Percentiles rank a stretch among this genome's conserved stretches.
These are phyloP conservation scores for Microcyclospora tardicrescens DNA, from an alignment of 2,329 filamentous ascomycete genomes.

Conservation along the genomic window DNA sequence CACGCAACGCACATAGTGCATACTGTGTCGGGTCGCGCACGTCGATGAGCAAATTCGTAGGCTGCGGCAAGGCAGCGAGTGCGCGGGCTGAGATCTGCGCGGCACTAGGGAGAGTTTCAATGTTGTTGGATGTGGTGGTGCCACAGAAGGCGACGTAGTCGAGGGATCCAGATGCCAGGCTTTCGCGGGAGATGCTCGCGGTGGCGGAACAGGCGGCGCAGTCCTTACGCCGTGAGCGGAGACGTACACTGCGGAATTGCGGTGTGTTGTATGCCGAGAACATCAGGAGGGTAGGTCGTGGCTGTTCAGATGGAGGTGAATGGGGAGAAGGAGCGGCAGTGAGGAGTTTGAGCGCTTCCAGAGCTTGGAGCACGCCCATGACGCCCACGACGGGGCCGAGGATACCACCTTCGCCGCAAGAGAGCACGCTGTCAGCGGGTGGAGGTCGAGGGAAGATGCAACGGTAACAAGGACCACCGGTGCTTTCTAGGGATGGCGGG, in stretches of 20 bases:
- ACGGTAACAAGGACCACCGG: constrained; percentile 76
- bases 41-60: constrained; percentile 55
- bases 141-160: constrained; percentile 87
- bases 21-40: constrained; percentile 78
- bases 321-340: constrained; percentile 35
- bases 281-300: constrained; percentile 33
- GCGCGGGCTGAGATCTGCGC: constrained; percentile 56
- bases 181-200: constrained; percentile 49
- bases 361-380: constrained; percentile 85
- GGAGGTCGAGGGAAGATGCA: constrained; percentile 86
- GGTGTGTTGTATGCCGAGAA: constrained; percentile 42
- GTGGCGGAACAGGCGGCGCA: constrained; percentile 65
- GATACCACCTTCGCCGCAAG: constrained; percentile 86
- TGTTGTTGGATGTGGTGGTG: constrained; percentile 37
- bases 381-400: constrained; percentile 81
- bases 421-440: constrained; percentile 66
- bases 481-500: constrained; percentile 37
- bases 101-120: constrained; percentile 39
- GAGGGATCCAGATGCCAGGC: constrained; percentile 50
- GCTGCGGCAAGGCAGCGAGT: constrained; percentile 34
- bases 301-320: constrained; percentile 1
- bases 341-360: constrained; percentile 75
- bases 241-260: constrained; percentile 60
- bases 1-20: constrained; percentile 61
- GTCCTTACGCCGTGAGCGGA: constrained; percentile 54